phyloP scores from a whole-genome alignment of 306 rosid genomes.

The Trifolium repens region DNA sequence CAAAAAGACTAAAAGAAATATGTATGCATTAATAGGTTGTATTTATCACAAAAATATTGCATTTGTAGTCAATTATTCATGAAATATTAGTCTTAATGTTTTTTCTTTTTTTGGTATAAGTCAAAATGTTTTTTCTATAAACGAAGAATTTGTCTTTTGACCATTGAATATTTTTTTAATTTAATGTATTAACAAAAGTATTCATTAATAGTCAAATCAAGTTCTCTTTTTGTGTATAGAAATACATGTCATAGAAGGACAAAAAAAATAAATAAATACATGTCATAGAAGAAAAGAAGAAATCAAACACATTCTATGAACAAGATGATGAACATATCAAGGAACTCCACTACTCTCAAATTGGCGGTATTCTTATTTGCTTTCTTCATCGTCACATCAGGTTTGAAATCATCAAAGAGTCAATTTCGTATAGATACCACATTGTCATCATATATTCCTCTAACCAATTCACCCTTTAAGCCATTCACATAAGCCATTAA shows the following conservation, averaged over 20 bases:
- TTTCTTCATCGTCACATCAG: constrained; percentile 5
- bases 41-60: too few species aligned
- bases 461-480: too few species aligned
- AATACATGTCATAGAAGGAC: neutral
- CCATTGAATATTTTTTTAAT: too few species aligned
- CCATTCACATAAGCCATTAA: too few species aligned
- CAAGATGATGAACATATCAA: constrained; percentile 20
- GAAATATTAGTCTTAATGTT: too few species aligned
- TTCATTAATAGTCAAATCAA: neutral
- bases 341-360: neutral
- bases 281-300: neutral
- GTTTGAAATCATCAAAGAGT: neutral
- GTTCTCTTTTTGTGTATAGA: neutral
- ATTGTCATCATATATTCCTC: neutral
- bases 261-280: neutral
- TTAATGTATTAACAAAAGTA: neutral
- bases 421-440: neutral
- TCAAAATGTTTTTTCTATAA: too few species aligned
- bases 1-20: too few species aligned
- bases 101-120: too few species aligned
- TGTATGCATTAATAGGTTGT: too few species aligned
- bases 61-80: too few species aligned
- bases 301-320: neutral
- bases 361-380: neutral
- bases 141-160: too few species aligned